Evolutionary conservation across 2,329 filamentous ascomycete species (phyloP).

Genomic region (Fusarium cyanostomum): DNA sequence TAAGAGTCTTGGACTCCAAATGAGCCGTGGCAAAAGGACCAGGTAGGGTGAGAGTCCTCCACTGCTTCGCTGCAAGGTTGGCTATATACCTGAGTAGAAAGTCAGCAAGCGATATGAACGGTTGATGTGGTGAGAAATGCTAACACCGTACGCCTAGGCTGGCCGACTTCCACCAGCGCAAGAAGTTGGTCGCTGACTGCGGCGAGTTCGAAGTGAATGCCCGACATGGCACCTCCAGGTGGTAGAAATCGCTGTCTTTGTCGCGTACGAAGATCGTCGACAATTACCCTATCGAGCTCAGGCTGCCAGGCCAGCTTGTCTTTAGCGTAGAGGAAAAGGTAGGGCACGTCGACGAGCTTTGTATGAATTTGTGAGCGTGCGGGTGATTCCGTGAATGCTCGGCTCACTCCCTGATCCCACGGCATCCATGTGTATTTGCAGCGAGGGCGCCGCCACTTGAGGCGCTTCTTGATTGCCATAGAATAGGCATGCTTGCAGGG

Average conservation of each 20-base stretch:
- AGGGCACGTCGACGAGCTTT: background rate
- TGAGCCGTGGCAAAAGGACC: constrained; percentile 22
- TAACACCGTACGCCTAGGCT: background rate
- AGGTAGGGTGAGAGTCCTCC: constrained; percentile 35
- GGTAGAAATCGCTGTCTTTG: constrained; percentile 34
- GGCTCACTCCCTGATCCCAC: constrained; percentile 29
- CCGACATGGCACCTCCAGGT: constrained; percentile 27
- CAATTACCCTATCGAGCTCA: constrained; percentile 22
- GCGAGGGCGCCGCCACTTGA: constrained; percentile 20
- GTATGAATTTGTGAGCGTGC: background rate
- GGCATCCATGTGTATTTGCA: constrained; percentile 5
- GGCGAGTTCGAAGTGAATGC: constrained; percentile 23
- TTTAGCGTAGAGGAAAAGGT: constrained; percentile 34
- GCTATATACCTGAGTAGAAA: constrained; percentile 29
- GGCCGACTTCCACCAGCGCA: constrained; percentile 12
- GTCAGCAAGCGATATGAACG: background rate
- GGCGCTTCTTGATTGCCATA: constrained; percentile 10
- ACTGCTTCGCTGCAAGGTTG: constrained; percentile 28
- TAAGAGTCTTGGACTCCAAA: constrained; percentile 30
- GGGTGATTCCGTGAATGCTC: constrained; percentile 1
- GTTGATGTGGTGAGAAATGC: background rate
- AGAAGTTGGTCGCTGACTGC: constrained; percentile 36
- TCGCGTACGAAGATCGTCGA: constrained; percentile 39
- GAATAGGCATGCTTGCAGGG: constrained; percentile 20
- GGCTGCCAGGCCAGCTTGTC: constrained; percentile 44